Evolutionary conservation across 1,139 yeast genomes (phyloP).

Genomic region (Candida sp.): DNA sequence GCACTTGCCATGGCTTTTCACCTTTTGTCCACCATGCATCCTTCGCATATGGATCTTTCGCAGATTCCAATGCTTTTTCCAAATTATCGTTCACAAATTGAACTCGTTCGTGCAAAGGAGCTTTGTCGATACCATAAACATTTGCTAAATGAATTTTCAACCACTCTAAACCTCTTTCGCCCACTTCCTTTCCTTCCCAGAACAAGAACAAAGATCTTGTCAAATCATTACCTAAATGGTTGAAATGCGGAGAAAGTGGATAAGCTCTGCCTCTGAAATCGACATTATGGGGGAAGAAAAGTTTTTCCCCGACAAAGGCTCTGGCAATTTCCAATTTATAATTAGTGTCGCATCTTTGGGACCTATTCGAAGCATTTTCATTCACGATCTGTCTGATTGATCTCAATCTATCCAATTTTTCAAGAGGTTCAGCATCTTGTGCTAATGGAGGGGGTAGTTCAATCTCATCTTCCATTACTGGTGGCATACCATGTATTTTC

Average conservation of each 20-base stretch:
- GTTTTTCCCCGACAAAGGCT: conserved; percentile 84
- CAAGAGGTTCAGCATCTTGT: conserved; percentile 67
- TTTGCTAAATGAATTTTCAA: conserved; percentile 88
- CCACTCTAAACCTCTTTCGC: conserved; percentile 79
- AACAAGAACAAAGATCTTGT: conserved; percentile 81
- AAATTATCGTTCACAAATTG: conserved; percentile 68
- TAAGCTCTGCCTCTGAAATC: conserved; percentile 97
- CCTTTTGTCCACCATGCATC: conserved; percentile 81
- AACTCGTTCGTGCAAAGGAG: conserved; percentile 72
- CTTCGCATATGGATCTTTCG: conserved; percentile 62
- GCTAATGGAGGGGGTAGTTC: conserved; percentile 66
- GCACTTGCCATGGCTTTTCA: conserved; percentile 95
- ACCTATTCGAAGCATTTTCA: conserved; percentile 65
- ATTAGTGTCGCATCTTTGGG: conserved; percentile 91
- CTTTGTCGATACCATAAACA: conserved; percentile 83
- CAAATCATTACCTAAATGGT: conserved; percentile 89
- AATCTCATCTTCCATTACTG: conserved; percentile 45
- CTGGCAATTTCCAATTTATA: conserved; percentile 94
- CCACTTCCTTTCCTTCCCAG: conserved; percentile 85
- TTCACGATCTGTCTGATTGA: conserved; percentile 54
- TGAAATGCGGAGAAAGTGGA: conserved; percentile 78
- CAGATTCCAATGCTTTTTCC: conserved; percentile 62
- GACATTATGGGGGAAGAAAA: conserved; percentile 90
- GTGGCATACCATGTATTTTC: conserved; percentile 79
- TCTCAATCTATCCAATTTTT: conserved; percentile 64